Evolutionary conservation across 1,139 yeast genomes (phyloP), one percentile per base, ranked within the genome.

Genomic region (Geotrichum histeridarum): DNA sequence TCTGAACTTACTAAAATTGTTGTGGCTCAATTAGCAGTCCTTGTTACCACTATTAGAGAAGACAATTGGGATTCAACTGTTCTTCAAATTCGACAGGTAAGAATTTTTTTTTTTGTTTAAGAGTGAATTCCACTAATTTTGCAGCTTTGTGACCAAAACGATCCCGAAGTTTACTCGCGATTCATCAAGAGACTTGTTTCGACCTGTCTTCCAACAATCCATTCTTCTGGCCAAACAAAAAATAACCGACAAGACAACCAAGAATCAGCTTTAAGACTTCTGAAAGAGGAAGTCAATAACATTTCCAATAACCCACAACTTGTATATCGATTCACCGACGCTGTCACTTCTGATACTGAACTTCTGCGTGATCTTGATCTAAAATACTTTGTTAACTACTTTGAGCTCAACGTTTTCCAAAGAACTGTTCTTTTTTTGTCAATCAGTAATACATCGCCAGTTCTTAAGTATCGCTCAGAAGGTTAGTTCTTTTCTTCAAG

Each of bases 11-110:
- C 73, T 54, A 75, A 77, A 65, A 77, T 77, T 51, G 70, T 77
- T 50, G 66, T 76, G 58, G 77, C 81, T 46, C 87, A 83, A 66
- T 66, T 84, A 51, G 73, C 79, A 18, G 73, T 83, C 50, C 69
- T 82, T 54, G 69, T 78, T 48, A 70, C 79, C 35, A 75, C 79
- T 31, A 69, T 77, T 57, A 66, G 73, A 33, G 67, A 69, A 15
- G 69, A 70, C 32, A 78, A 76, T 65, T 72, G 77, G 65, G 72
- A 70, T 32, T 60, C 72, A 14, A 72, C 77, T 42, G 65, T 67
- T 52, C 65, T 67, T 46, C 81, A 82, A 64, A 79, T 83, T 62
- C 72, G 75, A 57, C 73, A 72, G 60, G 66, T 63, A 56, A 15
- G 51, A 14, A 32, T 14, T 17, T 43, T 39, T 22, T 18, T 35